phyloP scores from a whole-genome alignment of 1,284 basidiomycete species.

The Gomphus bonarii region DNA sequence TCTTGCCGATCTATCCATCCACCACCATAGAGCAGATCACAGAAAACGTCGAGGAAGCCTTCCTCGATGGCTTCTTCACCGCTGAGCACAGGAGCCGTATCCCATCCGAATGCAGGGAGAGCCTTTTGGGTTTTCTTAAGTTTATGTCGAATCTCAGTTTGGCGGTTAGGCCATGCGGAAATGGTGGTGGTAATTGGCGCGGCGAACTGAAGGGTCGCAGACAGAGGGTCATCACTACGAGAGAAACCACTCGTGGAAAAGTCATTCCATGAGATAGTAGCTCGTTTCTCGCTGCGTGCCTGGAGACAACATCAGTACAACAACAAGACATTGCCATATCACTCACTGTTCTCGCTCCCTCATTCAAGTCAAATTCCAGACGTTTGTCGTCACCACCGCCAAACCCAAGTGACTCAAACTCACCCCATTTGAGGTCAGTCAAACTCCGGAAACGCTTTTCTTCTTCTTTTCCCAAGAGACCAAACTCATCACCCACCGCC shows the following conservation, averaged over 20 bases:
- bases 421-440: constrained; percentile 81
- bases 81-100: constrained; percentile 63
- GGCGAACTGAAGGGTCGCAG: constrained; percentile 73
- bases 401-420: constrained; percentile 78
- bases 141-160: constrained; percentile 62
- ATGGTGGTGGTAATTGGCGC: constrained; percentile 56
- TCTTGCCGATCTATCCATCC: constrained; percentile 72
- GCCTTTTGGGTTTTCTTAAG: constrained; percentile 76
- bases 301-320: constrained; percentile 20
- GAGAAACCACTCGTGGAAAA: constrained; percentile 76
- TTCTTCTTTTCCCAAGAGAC: constrained; percentile 23
- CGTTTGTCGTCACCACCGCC: constrained; percentile 42
- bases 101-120: constrained; percentile 74
- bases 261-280: constrained; percentile 79
- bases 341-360: constrained; percentile 71
- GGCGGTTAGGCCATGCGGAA: constrained; percentile 61
- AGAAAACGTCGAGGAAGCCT: constrained; percentile 79
- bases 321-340: constrained; percentile 1
- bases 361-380: constrained; percentile 79
- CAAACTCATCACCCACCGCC: constrained; percentile 11
- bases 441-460: constrained; percentile 69
- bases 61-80: constrained; percentile 74
- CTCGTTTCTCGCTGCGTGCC: constrained; percentile 61
- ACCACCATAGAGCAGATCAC: constrained; percentile 72
- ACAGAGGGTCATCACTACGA: constrained; percentile 61